phyloP scores from a whole-genome alignment of 805 yeast genomes.

The Zygosaccharomyces bailii region DNA sequence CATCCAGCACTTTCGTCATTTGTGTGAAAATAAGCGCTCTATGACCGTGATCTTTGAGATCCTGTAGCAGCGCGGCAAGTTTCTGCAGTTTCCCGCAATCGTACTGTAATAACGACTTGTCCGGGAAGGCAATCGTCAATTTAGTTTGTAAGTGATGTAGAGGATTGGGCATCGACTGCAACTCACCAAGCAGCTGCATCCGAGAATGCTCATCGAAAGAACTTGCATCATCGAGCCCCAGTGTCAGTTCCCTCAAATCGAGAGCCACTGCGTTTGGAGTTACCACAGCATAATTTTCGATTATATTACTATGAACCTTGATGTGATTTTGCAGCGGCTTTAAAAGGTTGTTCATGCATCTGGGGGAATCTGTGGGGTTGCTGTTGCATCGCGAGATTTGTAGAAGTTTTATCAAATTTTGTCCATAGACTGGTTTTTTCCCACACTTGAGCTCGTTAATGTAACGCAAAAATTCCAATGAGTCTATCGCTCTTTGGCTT shows the following conservation, averaged over 20 bases:
- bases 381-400: constrained; percentile 35
- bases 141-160: constrained; percentile 84
- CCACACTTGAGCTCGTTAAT: constrained; percentile 64
- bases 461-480: constrained; percentile 54
- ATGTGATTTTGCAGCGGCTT: constrained; percentile 44
- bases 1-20: constrained; percentile 94
- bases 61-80: constrained; percentile 68
- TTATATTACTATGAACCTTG: constrained; percentile 42
- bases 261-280: constrained; percentile 84
- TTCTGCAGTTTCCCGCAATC: constrained; percentile 97
- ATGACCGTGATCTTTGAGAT: constrained; percentile 82
- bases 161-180: constrained; percentile 40
- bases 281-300: constrained; percentile 77
- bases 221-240: constrained; percentile 29
- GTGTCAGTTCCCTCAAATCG: constrained; percentile 52
- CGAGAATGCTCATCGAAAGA: constrained; percentile 31
- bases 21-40: constrained; percentile 95
- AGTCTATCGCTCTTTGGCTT: constrained; percentile 49
- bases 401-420: constrained; percentile 48
- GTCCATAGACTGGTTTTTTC: constrained; percentile 65
- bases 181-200: constrained; percentile 13
- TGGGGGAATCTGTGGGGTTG: background rate
- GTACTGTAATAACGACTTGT: constrained; percentile 82
- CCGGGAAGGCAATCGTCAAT: constrained; percentile 92
- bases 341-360: constrained; percentile 34